Conservation (phyloP, 306 rosid species). For the Hippophae gyantsensis region DNA sequence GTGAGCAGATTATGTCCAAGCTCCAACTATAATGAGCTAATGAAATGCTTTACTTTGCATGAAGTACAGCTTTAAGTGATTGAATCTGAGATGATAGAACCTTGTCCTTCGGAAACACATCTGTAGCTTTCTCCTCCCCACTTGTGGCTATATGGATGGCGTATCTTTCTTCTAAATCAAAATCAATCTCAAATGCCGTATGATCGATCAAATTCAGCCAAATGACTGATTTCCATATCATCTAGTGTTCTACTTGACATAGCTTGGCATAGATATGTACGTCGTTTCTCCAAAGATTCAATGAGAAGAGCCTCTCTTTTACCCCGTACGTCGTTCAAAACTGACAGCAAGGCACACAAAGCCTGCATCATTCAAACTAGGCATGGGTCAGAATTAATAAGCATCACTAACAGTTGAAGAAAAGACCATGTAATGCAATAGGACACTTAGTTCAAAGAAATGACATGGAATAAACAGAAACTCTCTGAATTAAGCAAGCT, state of each 20-base stretch:
- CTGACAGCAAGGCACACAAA: slow-evolving; percentile 62
- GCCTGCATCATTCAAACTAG: slow-evolving; percentile 41
- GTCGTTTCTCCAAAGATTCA: slow-evolving; percentile 72
- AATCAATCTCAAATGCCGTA: slow-evolving; percentile 86
- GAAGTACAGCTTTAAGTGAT: slow-evolving; percentile 79
- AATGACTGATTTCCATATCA: slow-evolving; percentile 23
- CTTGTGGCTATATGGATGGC: slow-evolving; percentile 83
- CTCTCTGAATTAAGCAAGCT: no score
- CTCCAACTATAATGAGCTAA: slow-evolving; percentile 35
- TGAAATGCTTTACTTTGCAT: slow-evolving; percentile 55
- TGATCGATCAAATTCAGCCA: slow-evolving; percentile 53
- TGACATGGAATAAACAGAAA: no score
- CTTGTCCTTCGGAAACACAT: slow-evolving; percentile 47
- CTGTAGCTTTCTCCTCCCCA: slow-evolving; percentile 45
- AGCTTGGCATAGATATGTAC: slow-evolving; percentile 40
- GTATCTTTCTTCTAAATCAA: slow-evolving; percentile 86
- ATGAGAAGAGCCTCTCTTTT: slow-evolving; percentile 82
- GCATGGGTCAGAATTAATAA: slow-evolving; percentile 3
- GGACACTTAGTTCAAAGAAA: no score
- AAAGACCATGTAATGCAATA: neutral
- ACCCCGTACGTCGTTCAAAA: slow-evolving; percentile 86
- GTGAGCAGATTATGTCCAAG: slow-evolving; percentile 97
- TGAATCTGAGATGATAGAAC: slow-evolving; percentile 75
- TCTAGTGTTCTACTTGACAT: slow-evolving; percentile 42
- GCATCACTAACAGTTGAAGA: neutral